Percentiles rank a stretch among this genome's conserved stretches.
Evolutionary conservation across 345 rosid species (phyloP).

Genomic region (Tarenaya hassleriana): DNA sequence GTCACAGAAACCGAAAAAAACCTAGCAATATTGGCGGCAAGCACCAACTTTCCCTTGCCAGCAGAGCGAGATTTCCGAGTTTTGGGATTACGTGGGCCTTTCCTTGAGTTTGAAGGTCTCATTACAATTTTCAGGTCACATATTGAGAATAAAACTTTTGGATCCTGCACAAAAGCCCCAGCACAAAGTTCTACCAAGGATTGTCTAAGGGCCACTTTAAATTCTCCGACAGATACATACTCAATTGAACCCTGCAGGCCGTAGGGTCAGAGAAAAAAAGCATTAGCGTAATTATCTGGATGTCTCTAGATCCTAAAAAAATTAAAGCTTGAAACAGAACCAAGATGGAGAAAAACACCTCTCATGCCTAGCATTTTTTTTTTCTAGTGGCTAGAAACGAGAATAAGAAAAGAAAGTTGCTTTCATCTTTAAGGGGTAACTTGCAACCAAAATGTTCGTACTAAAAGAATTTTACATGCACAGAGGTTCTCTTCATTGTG

Average conservation of each 20-base stretch:
- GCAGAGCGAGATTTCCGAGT: constrained; percentile 37
- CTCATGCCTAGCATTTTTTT: neutral
- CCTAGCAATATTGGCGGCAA: constrained; percentile 72
- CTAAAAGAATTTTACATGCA: too few relatives aligned
- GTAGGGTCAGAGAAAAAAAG: constrained; percentile 11
- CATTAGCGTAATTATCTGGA: neutral
- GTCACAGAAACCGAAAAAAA: constrained; percentile 81
- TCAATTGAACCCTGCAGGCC: constrained; percentile 80
- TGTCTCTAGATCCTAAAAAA: neutral
- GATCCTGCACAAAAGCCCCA: constrained; percentile 69
- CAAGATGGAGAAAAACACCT: neutral
- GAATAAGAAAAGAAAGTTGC: neutral
- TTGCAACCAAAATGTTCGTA: too few relatives aligned
- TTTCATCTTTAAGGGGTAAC: neutral
- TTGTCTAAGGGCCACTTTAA: constrained; percentile 75
- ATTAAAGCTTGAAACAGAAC: neutral
- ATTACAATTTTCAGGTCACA: constrained; percentile 72
- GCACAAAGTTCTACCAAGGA: constrained; percentile 81
- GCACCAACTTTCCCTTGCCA: constrained; percentile 84
- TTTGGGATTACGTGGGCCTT: constrained; percentile 48
- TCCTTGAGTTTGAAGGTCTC: constrained; percentile 55
- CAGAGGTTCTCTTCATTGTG: too few relatives aligned
- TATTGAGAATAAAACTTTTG: constrained; percentile 75
- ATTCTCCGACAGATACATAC: constrained; percentile 72
- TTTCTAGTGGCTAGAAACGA: neutral